A percentile compares a stretch with the other conserved stretches of the same genome.
Conservation (phyloP, 2,329 filamentous ascomycete species). For the Cercospora sp. region DNA sequence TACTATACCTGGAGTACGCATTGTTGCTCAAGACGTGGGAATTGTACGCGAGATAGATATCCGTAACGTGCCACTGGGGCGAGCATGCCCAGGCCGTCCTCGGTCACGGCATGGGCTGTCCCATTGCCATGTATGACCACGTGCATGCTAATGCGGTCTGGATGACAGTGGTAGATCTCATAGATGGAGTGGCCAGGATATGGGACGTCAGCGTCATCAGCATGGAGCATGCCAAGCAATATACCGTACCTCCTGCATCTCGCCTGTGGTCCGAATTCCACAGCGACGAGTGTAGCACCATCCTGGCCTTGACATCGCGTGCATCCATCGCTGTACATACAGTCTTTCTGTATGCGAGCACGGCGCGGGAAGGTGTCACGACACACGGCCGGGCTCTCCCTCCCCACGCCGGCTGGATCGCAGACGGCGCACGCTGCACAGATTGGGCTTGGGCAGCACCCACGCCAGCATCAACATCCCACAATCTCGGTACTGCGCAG, state of each 20-base stretch:
- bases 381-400: neutral
- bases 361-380: neutral
- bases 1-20: neutral
- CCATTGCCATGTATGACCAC: neutral
- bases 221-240: neutral
- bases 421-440: neutral
- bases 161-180: neutral
- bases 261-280: neutral
- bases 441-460: neutral
- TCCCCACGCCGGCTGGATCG: neutral
- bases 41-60: neutral
- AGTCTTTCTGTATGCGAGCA: neutral
- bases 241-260: neutral
- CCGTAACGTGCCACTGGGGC: neutral
- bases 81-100: neutral
- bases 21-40: neutral
- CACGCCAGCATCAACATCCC: slow-evolving; percentile 3
- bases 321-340: neutral
- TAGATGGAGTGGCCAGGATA: neutral
- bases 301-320: neutral
- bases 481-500: slow-evolving; percentile 16
- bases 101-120: neutral
- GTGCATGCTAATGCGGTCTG: neutral
- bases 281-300: neutral
- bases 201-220: neutral